phyloP scores from a whole-genome alignment of 345 rosid species.

The Populus simonii region DNA sequence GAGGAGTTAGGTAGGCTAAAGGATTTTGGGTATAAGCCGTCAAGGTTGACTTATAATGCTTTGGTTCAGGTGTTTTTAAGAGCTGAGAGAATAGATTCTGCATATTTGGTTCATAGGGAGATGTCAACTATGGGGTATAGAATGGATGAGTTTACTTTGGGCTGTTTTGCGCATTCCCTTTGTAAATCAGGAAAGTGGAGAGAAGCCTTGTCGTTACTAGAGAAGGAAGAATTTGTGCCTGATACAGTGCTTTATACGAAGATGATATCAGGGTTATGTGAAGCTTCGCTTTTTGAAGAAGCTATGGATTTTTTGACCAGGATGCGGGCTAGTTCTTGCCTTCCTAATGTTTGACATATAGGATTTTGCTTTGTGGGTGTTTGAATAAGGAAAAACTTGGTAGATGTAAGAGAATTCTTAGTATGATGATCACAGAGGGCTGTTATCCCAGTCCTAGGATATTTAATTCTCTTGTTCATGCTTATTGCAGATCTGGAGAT shows the following conservation, averaged over 20 bases:
- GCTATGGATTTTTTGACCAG: slow-evolving; percentile 84
- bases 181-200: slow-evolving; percentile 79
- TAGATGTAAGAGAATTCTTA: slow-evolving; percentile 86
- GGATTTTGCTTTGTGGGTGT: slow-evolving; percentile 80
- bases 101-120: slow-evolving; percentile 70
- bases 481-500: slow-evolving; percentile 71
- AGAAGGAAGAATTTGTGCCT: slow-evolving; percentile 63
- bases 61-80: slow-evolving; percentile 69
- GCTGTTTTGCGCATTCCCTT: slow-evolving; percentile 64
- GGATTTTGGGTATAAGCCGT: slow-evolving; percentile 66
- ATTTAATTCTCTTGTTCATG: slow-evolving; percentile 80
- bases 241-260: slow-evolving; percentile 73
- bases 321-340: slow-evolving; percentile 78
- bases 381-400: slow-evolving; percentile 76
- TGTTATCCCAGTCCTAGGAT: slow-evolving; percentile 83
- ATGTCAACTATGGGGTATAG: slow-evolving; percentile 56
- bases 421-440: slow-evolving; percentile 91
- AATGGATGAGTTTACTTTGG: slow-evolving; percentile 64
- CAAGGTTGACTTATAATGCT: slow-evolving; percentile 62
- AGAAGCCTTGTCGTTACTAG: slow-evolving; percentile 71
- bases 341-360: slow-evolving; percentile 87
- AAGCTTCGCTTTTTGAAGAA: slow-evolving; percentile 91
- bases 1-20: slow-evolving; percentile 91
- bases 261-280: slow-evolving; percentile 88
- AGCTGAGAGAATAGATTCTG: slow-evolving; percentile 69